Evolutionary conservation across 164 flowering plant genomes (phyloP), one percentile per base, ranked within the genome.

Genomic region (Nelumbo lutea): DNA sequence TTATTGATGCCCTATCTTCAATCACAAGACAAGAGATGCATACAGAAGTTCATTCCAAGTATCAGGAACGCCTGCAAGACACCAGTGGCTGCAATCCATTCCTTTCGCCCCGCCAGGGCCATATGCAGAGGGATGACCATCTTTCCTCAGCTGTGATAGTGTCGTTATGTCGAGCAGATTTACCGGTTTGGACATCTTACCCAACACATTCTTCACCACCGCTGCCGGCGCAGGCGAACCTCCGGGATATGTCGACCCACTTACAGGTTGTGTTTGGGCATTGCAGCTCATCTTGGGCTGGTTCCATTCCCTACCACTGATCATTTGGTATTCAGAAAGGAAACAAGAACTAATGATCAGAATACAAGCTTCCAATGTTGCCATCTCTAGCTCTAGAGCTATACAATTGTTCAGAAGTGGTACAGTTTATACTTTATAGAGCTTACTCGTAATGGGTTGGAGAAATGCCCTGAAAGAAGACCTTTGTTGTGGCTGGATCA

Each of bases 11-110:
- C 27, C 27, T 27, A 27, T 27, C 27, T 27, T 27, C 27, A 27
- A 0, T 27, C 27, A 27, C 27, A 27, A 0, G 27, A 27, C 27
- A 27, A 27, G 27, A 27, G 27, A 27, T 27, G 27, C 27, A 27
- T 27, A 27, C 27, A 27, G 27, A 27, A 27, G 27, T 27, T 27
- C 27, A 27, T 27, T 27, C 27, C 90, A 86, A 4, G 88, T 72
- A 69, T 86, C 88, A 4, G 90, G 87, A 41, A 86, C 82, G 45
- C 89, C 87, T 8, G 87, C 76, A 11, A 84, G 79, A 65, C 87
- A 81, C 90, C 88, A 84, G 52, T 83, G 88, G 52, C 81, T 82
- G 72, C 90, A 86, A 45, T 85, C 88, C 9, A 40, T 51, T 13
- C 70, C 66, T 3, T 27, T 61, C 0, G 4, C 5, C 48, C 73